phyloP scores from a whole-genome alignment of 352 stramenopile species.

The Saprolegnia parasitica region DNA sequence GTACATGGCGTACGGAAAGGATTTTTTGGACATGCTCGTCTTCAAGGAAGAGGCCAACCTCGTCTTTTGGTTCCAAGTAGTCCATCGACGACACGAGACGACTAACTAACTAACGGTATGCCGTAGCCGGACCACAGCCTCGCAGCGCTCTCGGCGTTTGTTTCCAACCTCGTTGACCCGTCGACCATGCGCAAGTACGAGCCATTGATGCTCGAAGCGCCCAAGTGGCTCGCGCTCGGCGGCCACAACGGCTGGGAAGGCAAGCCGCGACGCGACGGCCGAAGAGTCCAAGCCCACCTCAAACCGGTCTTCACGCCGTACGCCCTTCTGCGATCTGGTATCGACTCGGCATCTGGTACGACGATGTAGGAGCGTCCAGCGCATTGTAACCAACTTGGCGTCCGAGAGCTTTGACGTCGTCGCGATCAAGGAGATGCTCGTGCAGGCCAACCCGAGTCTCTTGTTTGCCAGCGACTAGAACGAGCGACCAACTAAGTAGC shows the following conservation, averaged over 20 bases:
- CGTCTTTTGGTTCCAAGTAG: constrained; percentile 71
- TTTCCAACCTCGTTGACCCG: constrained; percentile 48
- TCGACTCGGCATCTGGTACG: not conserved
- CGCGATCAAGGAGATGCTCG: constrained; percentile 61
- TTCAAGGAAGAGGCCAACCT: constrained; percentile 66
- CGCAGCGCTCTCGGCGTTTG: constrained; percentile 56
- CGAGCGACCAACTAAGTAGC: not conserved
- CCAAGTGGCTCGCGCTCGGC: constrained; percentile 59
- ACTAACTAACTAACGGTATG: constrained; percentile 5
- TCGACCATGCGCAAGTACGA: constrained; percentile 42
- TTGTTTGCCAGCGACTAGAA: constrained; percentile 40
- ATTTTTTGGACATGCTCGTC: constrained; percentile 70
- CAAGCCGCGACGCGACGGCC: constrained; percentile 49
- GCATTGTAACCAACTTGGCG: constrained; percentile 52
- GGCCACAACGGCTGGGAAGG: constrained; percentile 68
- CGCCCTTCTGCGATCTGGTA: not conserved
- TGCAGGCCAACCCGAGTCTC: constrained; percentile 61
- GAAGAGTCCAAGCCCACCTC: constrained; percentile 39
- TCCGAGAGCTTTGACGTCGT: constrained; percentile 68
- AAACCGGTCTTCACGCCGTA: constrained; percentile 47
- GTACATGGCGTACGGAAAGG: constrained; percentile 70
- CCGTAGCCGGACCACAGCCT: constrained; percentile 55
- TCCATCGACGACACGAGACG: constrained; percentile 1
- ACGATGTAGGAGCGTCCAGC: constrained; percentile 38
- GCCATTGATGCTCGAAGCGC: constrained; percentile 54